phyloP scores from a whole-genome alignment of 2,329 filamentous ascomycete species.

The Periconia macrospinosa region DNA sequence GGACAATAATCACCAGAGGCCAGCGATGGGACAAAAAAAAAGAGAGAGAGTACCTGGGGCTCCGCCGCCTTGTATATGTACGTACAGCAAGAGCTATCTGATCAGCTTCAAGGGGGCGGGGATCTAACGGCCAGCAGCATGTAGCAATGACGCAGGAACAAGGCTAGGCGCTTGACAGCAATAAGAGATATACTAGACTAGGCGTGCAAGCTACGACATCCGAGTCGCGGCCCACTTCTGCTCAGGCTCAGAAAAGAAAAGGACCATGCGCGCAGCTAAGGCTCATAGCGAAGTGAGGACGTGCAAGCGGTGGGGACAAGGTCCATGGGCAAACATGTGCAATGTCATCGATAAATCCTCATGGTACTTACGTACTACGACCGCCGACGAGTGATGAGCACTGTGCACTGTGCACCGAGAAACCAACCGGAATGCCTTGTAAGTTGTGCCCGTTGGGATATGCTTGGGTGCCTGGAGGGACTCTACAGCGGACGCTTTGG shows the following conservation, averaged over 20 bases:
- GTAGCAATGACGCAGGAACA: background rate
- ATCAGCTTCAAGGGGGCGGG: background rate
- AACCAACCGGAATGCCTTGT: too few species aligned
- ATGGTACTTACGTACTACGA: too few species aligned
- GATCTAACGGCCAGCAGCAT: too few species aligned
- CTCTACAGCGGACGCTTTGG: too few species aligned
- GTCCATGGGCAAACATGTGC: background rate
- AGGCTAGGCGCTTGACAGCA: background rate
- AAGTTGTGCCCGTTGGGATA: too few species aligned
- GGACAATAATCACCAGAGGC: background rate
- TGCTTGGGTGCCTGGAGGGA: too few species aligned
- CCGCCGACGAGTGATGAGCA: too few species aligned
- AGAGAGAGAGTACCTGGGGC: background rate
- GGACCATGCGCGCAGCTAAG: too few species aligned
- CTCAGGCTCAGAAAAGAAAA: too few species aligned
- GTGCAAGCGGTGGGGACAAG: background rate
- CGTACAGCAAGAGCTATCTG: background rate
- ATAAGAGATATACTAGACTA: background rate
- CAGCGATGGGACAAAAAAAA: background rate
- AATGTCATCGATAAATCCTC: background rate
- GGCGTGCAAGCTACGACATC: too few species aligned
- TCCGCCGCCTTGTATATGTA: background rate
- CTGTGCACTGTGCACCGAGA: too few species aligned
- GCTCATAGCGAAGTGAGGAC: background rate
- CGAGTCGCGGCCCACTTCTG: too few species aligned